Percentiles rank a stretch among this genome's conserved stretches.
These are phyloP conservation scores for Cutaneotrichosporon spelunceum DNA, from an alignment of 1,284 basidiomycete genomes.

Conservation along the genomic window DNA sequence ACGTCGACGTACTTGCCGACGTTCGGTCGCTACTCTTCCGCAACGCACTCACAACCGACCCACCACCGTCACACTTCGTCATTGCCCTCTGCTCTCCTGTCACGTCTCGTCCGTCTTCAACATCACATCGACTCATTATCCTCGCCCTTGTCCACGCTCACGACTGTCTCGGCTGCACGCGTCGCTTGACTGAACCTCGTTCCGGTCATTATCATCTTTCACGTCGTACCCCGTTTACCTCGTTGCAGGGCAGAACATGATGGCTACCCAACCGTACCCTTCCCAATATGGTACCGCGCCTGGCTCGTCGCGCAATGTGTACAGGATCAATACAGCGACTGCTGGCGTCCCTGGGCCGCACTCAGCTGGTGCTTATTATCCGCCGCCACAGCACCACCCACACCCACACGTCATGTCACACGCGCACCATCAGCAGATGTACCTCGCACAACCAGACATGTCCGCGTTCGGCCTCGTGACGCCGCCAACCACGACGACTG, in stretches of 20 bases:
- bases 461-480: conserved; percentile 19
- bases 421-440: conserved; percentile 11
- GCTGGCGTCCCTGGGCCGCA: conserved; percentile 1
- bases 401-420: conserved; percentile 2
- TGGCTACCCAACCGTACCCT: conserved; percentile 23
- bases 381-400: conserved; percentile 1
- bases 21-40: not conserved
- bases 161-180: not conserved
- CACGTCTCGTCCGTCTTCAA: not conserved
- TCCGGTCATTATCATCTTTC: not conserved
- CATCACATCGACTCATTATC: not conserved
- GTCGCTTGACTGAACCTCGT: not conserved
- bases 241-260: conserved; percentile 9
- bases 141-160: not conserved
- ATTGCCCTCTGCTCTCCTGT: not conserved
- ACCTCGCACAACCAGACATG: conserved; percentile 17
- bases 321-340: conserved; percentile 8
- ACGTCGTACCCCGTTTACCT: not conserved
- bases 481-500: conserved; percentile 17
- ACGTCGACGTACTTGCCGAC: not conserved
- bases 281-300: conserved; percentile 11
- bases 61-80: not conserved
- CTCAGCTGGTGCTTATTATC: conserved; percentile 1
- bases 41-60: not conserved
- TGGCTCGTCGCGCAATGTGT: conserved; percentile 17